Percentiles rank a stretch among this genome's conserved stretches.
phyloP scores from a whole-genome alignment of 2,329 filamentous ascomycete genomes.

The Scortechinia acanthostroma region DNA sequence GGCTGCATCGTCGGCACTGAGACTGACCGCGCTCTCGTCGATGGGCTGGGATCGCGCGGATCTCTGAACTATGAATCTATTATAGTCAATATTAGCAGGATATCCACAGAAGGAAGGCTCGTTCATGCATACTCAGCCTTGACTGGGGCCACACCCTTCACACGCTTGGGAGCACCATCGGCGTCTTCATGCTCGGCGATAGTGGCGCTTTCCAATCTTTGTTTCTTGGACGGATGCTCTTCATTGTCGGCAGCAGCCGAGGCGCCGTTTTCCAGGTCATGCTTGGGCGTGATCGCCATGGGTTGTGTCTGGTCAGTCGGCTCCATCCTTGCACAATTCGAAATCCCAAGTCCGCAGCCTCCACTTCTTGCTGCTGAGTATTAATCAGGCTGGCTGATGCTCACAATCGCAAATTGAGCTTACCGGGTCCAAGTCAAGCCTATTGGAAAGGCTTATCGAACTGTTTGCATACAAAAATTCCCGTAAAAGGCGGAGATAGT shows the following conservation, averaged over 20 bases:
- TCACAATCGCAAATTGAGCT: too few species aligned
- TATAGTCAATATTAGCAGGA: constrained; percentile 3
- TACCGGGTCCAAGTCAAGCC: too few species aligned
- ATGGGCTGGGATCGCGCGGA: constrained; percentile 11
- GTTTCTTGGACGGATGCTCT: neutral
- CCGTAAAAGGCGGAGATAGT: too few species aligned
- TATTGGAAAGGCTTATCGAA: too few species aligned
- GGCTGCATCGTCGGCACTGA: constrained; percentile 52
- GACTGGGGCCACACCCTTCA: constrained; percentile 19
- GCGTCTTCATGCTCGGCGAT: neutral
- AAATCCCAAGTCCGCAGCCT: too few species aligned
- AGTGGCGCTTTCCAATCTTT: neutral
- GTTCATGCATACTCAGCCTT: constrained; percentile 23
- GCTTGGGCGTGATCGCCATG: neutral
- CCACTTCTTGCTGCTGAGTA: too few species aligned
- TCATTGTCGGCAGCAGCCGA: neutral
- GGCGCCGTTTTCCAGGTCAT: neutral
- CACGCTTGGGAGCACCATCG: constrained; percentile 4
- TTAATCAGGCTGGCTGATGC: too few species aligned
- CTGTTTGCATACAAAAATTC: too few species aligned
- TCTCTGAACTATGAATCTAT: constrained; percentile 13
- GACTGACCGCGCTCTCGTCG: constrained; percentile 8
- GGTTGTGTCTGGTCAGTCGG: too few species aligned
- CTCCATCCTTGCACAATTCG: too few species aligned
- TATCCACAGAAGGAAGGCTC: neutral